Percentiles rank a stretch among this genome's conserved stretches.
phyloP scores from a whole-genome alignment of 768 basidiomycete species.

The Mycena chlorophos region DNA sequence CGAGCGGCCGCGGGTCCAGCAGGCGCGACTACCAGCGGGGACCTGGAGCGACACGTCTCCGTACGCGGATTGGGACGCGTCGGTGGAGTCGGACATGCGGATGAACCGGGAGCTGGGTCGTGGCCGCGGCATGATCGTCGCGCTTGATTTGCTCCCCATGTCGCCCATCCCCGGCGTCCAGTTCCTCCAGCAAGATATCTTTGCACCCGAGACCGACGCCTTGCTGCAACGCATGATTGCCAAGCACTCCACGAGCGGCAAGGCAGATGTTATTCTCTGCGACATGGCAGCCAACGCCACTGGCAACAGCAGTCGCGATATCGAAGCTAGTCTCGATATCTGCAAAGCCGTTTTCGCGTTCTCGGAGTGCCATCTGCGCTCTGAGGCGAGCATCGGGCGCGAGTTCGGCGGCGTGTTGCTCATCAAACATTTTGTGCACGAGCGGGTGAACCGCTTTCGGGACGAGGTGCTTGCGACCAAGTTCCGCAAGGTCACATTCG shows the following conservation, averaged over 20 bases:
- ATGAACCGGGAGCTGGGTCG: conserved; percentile 35
- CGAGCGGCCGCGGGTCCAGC: conserved; percentile 11
- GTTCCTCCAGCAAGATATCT: conserved; percentile 77
- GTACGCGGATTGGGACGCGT: conserved; percentile 13
- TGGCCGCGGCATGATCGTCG: conserved; percentile 59
- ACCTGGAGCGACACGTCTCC: conserved; percentile 10
- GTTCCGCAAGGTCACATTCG: conserved; percentile 65
- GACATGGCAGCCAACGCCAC: conserved; percentile 89
- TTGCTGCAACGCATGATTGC: conserved; percentile 37
- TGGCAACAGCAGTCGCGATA: conserved; percentile 69
- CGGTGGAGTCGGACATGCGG: conserved; percentile 38
- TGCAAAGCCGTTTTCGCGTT: conserved; percentile 75
- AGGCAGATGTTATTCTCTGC: conserved; percentile 79
- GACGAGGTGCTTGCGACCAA: conserved; percentile 53
- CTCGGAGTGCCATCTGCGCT: conserved; percentile 51
- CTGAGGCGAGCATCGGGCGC: conserved; percentile 44
- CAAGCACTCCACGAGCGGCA: conserved; percentile 32
- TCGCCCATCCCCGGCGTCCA: conserved; percentile 70
- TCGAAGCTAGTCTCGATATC: conserved; percentile 68
- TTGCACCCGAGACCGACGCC: conserved; percentile 50
- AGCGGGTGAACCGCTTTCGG: conserved; percentile 66
- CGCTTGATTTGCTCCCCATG: conserved; percentile 80
- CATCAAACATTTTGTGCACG: conserved; percentile 84
- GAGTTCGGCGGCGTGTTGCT: conserved; percentile 54
- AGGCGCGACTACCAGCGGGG: conserved; percentile 7